Conservation (phyloP, 176 grass and related monocot genomes). For the Triticum timopheevii region DNA sequence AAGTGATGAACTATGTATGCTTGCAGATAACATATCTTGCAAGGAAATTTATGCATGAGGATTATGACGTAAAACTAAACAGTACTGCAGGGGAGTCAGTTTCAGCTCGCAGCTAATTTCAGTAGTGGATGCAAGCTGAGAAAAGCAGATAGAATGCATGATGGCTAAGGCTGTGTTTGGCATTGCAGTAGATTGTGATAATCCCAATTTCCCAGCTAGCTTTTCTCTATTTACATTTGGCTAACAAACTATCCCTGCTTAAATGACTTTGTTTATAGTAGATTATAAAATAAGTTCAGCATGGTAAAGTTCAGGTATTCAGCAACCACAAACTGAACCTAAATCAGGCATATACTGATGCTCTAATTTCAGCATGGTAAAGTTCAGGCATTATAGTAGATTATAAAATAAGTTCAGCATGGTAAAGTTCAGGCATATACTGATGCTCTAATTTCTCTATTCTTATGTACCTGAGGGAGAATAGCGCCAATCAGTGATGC, state of each 20-base stretch:
- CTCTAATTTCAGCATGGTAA: conserved; percentile 1
- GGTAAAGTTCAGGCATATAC: no score
- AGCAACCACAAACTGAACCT: no score
- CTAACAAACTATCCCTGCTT: no score
- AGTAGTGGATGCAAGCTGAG: not conserved
- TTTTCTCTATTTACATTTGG: no score
- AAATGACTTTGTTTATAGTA: no score
- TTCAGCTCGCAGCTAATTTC: conserved; percentile 1
- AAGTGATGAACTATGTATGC: not conserved
- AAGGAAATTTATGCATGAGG: not conserved
- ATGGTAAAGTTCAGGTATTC: no score
- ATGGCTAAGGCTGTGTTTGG: not conserved
- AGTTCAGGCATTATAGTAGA: no score
- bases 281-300: no score
- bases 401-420: no score
- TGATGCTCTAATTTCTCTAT: not conserved
- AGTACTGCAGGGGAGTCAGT: not conserved
- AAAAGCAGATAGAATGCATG: not conserved
- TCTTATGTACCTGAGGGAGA: conserved; percentile 75
- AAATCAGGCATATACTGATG: not conserved
- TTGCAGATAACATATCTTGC: conserved; percentile 10
- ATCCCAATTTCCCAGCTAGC: no score
- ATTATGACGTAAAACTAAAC: not conserved
- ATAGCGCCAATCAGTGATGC: conserved; percentile 76
- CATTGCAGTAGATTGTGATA: no score